Conservation (phyloP, 83 land plant genomes). For the Larix sibirica region DNA sequence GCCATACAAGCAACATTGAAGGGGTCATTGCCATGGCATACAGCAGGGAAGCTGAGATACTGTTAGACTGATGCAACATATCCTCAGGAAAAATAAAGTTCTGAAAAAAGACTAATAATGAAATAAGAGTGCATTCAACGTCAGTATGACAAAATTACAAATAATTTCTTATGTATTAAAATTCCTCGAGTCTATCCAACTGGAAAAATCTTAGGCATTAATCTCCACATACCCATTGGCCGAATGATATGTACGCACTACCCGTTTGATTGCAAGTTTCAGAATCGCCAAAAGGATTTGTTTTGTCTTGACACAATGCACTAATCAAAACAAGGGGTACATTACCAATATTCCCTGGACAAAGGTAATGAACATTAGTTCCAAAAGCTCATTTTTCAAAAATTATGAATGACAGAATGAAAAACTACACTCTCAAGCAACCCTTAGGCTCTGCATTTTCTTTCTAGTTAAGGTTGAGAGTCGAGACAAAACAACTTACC, state of each 20-base stretch:
- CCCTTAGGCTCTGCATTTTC: background rate
- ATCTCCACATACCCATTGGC: conserved; percentile 87
- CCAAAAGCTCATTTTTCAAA: background rate
- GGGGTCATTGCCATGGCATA: background rate
- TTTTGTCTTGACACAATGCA: conserved; percentile 81
- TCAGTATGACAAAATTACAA: no score
- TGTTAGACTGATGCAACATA: background rate
- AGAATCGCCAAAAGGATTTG: conserved; percentile 87
- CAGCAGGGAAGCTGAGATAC: background rate
- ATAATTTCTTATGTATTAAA: background rate
- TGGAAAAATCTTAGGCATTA: background rate
- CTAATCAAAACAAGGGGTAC: conserved; percentile 90
- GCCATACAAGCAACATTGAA: background rate
- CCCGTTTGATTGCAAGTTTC: conserved; percentile 65
- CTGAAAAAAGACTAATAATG: background rate
- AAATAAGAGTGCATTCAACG: background rate
- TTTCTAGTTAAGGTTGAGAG: background rate
- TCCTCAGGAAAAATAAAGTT: background rate
- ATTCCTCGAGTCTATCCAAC: background rate
- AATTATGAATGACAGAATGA: conserved; percentile 2
- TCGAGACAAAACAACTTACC: background rate
- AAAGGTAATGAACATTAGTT: conserved; percentile 4
- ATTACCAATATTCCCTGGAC: conserved; percentile 95
- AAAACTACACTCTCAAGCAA: background rate
- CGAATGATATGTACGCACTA: conserved; percentile 94